A percentile compares a stretch with the other conserved stretches of the same genome.
phyloP scores from a whole-genome alignment of 1,139 yeast genomes.

The Candida tropicalis region DNA sequence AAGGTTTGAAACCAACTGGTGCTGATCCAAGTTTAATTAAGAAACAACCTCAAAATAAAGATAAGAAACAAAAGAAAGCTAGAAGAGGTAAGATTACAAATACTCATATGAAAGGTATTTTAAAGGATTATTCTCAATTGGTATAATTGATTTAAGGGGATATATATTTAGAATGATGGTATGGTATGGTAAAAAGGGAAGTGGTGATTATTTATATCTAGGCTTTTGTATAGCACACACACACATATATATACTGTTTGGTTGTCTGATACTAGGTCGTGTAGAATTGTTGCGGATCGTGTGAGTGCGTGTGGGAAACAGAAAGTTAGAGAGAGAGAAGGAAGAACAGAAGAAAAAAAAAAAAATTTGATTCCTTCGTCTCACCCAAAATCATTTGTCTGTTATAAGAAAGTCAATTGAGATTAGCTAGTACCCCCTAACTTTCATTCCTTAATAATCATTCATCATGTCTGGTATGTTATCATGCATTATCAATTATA shows the following conservation, averaged over 20 bases:
- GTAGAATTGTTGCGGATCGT: too few species aligned
- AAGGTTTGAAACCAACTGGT: constrained; percentile 93
- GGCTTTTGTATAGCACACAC: too few species aligned
- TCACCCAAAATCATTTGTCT: too few species aligned
- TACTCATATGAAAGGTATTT: constrained; percentile 93
- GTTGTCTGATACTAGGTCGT: not conserved
- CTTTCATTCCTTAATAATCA: not conserved
- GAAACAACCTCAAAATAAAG: constrained; percentile 61
- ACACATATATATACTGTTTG: not conserved
- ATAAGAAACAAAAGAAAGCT: constrained; percentile 85
- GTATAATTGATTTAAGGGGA: constrained; percentile 22
- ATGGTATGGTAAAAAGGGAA: too few species aligned
- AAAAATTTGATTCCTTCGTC: not conserved
- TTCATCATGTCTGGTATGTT: constrained; percentile 19
- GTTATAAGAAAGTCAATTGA: too few species aligned
- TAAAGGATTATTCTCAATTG: constrained; percentile 73
- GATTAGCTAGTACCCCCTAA: too few species aligned
- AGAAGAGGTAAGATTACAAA: constrained; percentile 94
- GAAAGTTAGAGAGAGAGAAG: not conserved
- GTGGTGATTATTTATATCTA: too few species aligned
- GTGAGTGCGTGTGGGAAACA: too few species aligned
- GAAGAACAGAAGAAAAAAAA: not conserved
- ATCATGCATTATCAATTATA: too few species aligned
- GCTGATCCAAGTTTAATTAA: constrained; percentile 91
- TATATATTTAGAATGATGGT: not conserved